Evolutionary conservation across 2,329 filamentous ascomycete species (phyloP).

Genomic region (Colletotrichum musicola): DNA sequence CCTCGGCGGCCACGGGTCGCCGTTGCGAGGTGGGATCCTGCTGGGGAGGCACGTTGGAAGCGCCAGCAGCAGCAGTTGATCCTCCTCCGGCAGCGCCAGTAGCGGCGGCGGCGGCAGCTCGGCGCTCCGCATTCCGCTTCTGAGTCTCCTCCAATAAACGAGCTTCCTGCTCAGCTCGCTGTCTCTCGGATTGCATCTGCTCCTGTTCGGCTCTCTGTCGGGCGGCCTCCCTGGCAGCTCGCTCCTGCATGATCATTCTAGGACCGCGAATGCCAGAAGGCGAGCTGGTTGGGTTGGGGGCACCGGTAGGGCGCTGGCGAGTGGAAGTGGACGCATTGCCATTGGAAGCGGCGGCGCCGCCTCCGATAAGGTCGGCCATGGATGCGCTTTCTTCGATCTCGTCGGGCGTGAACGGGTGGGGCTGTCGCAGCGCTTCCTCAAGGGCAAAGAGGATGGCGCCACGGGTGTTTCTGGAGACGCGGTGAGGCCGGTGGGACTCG

Average conservation of each 20-base stretch:
- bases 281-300: constrained; percentile 65
- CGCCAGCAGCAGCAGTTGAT: constrained; percentile 31
- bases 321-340: constrained; percentile 60
- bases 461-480: constrained; percentile 86
- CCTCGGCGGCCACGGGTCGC: constrained; percentile 34
- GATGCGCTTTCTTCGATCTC: constrained; percentile 87
- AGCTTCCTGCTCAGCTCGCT: constrained; percentile 69
- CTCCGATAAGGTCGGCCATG: constrained; percentile 84
- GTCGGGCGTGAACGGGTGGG: constrained; percentile 86
- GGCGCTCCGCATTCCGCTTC: constrained; percentile 70
- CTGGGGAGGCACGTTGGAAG: constrained; percentile 30
- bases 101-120: constrained; percentile 65
- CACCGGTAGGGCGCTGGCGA: constrained; percentile 60
- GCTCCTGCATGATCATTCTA: constrained; percentile 91
- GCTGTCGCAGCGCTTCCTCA: constrained; percentile 88
- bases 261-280: constrained; percentile 82
- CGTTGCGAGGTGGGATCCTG: constrained; percentile 38
- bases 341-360: constrained; percentile 68
- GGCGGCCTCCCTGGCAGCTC: constrained; percentile 80
- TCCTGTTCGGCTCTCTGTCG: constrained; percentile 76
- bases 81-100: constrained; percentile 54
- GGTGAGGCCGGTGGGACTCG: constrained; percentile 60
- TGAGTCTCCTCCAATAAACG: constrained; percentile 67
- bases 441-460: constrained; percentile 93
- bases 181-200: constrained; percentile 67